Evolutionary conservation across 441 rosid genomes (phyloP).

Genomic region (Sinapis alba): DNA sequence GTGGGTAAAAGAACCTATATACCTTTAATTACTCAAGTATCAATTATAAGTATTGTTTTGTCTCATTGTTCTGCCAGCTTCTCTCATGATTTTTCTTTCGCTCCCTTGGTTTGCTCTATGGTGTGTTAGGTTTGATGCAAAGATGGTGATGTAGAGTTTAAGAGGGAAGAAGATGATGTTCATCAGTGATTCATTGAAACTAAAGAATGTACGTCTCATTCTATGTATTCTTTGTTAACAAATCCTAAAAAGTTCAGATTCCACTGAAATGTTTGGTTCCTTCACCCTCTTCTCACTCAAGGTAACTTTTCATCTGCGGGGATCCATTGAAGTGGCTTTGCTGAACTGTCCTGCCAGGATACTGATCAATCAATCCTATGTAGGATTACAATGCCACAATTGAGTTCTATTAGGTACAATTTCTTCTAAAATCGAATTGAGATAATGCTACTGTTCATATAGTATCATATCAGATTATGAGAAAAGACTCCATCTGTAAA

Average conservation of each 20-base stretch:
- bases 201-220: slow-evolving; percentile 79
- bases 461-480: slow-evolving; percentile 70
- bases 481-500: slow-evolving; percentile 73
- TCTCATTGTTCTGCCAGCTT: no score
- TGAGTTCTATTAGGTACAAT: slow-evolving; percentile 96
- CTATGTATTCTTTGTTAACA: slow-evolving; percentile 73
- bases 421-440: slow-evolving; percentile 86
- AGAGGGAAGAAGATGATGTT: slow-evolving; percentile 91
- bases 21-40: no score
- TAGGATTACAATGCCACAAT: slow-evolving; percentile 92
- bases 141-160: slow-evolving; percentile 73
- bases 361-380: neutral
- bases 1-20: no score
- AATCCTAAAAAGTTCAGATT: slow-evolving; percentile 63
- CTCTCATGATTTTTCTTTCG: no score
- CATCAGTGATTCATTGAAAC: slow-evolving; percentile 81
- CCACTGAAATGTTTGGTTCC: slow-evolving; percentile 69
- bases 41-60: no score
- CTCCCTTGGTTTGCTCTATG: slow-evolving; percentile 14
- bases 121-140: slow-evolving; percentile 62
- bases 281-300: slow-evolving; percentile 73
- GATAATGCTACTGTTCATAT: slow-evolving; percentile 75
- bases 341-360: neutral
- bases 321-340: neutral
- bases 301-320: slow-evolving; percentile 39